Percentiles rank a stretch among this genome's conserved stretches.
phyloP scores from a whole-genome alignment of 169 alveolate species.

The Plasmodium knowlesi region DNA sequence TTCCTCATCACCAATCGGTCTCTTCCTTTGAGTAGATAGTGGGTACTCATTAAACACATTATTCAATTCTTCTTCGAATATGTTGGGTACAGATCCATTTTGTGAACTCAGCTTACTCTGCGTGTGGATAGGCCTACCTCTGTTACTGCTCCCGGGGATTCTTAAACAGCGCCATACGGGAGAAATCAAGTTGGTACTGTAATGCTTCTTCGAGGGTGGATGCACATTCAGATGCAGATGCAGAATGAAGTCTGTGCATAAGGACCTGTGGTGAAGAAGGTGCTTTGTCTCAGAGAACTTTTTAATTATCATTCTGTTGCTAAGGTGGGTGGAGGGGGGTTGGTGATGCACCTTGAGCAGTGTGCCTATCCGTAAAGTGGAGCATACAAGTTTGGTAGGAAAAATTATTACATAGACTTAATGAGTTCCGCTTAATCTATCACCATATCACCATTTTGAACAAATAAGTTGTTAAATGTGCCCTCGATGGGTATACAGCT shows the following conservation, averaged over 20 bases:
- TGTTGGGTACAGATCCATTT: not conserved
- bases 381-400: not conserved
- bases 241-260: not conserved
- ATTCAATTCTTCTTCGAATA: conserved; percentile 54
- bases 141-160: not conserved
- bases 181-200: not conserved
- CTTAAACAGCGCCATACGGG: not conserved
- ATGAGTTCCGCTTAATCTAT: not conserved
- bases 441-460: not conserved
- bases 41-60: conserved; percentile 38
- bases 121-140: not conserved
- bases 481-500: not conserved
- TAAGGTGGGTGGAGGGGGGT: not conserved
- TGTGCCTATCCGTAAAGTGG: not conserved
- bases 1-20: conserved; percentile 12
- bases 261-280: not conserved
- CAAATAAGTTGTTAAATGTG: not conserved
- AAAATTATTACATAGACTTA: not conserved
- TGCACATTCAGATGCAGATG: not conserved
- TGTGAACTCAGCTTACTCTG: not conserved
- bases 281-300: not conserved
- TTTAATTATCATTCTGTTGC: not conserved
- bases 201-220: not conserved
- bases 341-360: not conserved
- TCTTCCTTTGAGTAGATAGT: not conserved